Evolutionary conservation across 2,329 filamentous ascomycete genomes (phyloP).

Genomic region (Fusarium luffae): DNA sequence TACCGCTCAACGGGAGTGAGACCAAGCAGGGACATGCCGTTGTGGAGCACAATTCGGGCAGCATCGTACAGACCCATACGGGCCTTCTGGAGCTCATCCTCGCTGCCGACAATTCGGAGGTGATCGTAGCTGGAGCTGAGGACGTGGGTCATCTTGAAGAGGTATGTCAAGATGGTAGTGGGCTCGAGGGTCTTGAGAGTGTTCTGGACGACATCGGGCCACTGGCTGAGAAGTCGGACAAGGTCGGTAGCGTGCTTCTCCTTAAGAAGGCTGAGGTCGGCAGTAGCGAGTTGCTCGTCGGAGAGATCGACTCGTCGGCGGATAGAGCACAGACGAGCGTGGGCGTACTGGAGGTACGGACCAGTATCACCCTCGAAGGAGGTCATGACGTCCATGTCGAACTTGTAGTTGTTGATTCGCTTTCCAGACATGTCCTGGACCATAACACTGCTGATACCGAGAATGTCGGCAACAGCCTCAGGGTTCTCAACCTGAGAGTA

Average conservation of each 20-base stretch:
- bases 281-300: slow-evolving; percentile 67
- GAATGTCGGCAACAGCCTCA: slow-evolving; percentile 81
- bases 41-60: slow-evolving; percentile 79
- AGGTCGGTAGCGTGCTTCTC: slow-evolving; percentile 80
- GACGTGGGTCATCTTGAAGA: slow-evolving; percentile 88
- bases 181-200: slow-evolving; percentile 88
- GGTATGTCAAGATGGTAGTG: slow-evolving; percentile 64
- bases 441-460: slow-evolving; percentile 96
- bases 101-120: slow-evolving; percentile 82
- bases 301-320: slow-evolving; percentile 65
- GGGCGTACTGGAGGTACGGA: slow-evolving; percentile 85
- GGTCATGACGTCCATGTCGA: slow-evolving; percentile 84
- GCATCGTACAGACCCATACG: slow-evolving; percentile 83
- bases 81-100: slow-evolving; percentile 72
- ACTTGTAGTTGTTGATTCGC: slow-evolving; percentile 76
- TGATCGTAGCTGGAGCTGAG: slow-evolving; percentile 85
- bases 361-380: slow-evolving; percentile 88
- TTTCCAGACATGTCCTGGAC: slow-evolving; percentile 98
- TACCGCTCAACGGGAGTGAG: slow-evolving; percentile 76
- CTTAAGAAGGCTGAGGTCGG: slow-evolving; percentile 74
- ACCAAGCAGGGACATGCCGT: slow-evolving; percentile 85
- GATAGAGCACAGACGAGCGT: slow-evolving; percentile 76
- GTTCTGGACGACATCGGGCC: slow-evolving; percentile 86
- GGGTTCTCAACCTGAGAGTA: slow-evolving; percentile 91
- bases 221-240: slow-evolving; percentile 80